A percentile compares a stretch with the other conserved stretches of the same genome.
Evolutionary conservation across 495 filamentous ascomycete genomes (phyloP).

Genomic region (Chaetomium fimeti): DNA sequence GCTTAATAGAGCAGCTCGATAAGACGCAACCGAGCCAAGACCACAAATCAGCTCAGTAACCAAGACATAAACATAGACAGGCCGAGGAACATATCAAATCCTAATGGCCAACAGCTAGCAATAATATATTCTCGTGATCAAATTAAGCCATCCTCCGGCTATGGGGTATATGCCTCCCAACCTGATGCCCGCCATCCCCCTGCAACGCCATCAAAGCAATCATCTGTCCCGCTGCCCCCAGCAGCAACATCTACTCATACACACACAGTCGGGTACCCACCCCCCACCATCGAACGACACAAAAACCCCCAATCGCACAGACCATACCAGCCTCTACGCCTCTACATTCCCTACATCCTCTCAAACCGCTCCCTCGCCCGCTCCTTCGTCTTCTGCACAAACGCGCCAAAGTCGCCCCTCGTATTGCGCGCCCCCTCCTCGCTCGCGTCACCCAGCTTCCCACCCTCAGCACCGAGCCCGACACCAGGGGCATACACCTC

Average conservation of each 20-base stretch:
- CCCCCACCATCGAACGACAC: not conserved
- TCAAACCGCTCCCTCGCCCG: constrained; percentile 78
- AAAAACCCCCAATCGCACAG: not conserved
- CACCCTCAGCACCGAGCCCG: constrained; percentile 78
- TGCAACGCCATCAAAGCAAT: not conserved
- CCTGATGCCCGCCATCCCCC: not conserved
- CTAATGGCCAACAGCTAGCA: not conserved
- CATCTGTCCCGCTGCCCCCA: not conserved
- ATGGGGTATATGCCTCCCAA: constrained; percentile 11
- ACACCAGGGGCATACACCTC: constrained; percentile 81
- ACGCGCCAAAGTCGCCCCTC: constrained; percentile 65
- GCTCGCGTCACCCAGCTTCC: constrained; percentile 78
- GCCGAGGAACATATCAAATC: no score
- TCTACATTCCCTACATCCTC: constrained; percentile 40
- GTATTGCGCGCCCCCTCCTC: constrained; percentile 77
- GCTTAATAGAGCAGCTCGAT: no score
- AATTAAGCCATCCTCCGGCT: not conserved
- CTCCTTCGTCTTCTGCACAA: constrained; percentile 74
- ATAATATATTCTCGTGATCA: no score
- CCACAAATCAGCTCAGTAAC: no score
- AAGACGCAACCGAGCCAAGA: no score
- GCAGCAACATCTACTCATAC: not conserved
- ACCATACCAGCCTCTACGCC: no score
- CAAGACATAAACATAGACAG: not conserved
- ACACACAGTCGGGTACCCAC: not conserved